Evolutionary conservation across 169 alveolate genomes (phyloP), one percentile per base, ranked within the genome.

Genomic region (Haemoproteus tartakovskyi): DNA sequence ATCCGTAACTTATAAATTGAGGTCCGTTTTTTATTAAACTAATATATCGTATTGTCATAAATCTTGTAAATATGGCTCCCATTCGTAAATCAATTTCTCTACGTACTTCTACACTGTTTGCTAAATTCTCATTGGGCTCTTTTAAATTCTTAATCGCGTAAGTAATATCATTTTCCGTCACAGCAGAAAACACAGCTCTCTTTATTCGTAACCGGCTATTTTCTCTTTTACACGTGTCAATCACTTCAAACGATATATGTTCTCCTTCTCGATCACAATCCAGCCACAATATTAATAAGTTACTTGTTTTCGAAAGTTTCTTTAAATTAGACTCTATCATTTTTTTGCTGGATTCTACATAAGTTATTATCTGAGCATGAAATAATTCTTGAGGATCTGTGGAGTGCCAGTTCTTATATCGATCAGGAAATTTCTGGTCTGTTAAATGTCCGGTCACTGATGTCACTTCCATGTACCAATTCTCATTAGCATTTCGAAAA

Each of bases 261-360:
- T 98, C 99, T 11, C 99, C 99, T 85, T 98, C 99, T 60, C 99
- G 91, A 88, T 98, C 99, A 79, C 99, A 97, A 86, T 98, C 99
- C 18, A 98, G 93, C 99, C 99, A 98, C 30, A 98, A 95, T 12
- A 98, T 96, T 63, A 95, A 59, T 63, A 89, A 88, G 62, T 86
- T 90, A 62, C 95, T 93, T 61, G 95, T 94, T 54, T 70, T 87
- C 5, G 99, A 92, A 79, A 92, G 95, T 38, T 90, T 87, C 79
- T 90, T 91, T 57, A 96, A 90, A 60, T 93, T 96, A 36, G 87
- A 86, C 43, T 94, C 93, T 29, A 96, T 82, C n/a, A 74, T 86
- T 81, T 87, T 45, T 85, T 86, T 54, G 60, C 89, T 86, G 2
- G 62, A 57, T 19, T 82, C 85, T 16, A 96, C 95, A 54, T 92